Evolutionary conservation across 2,329 filamentous ascomycete species (phyloP), one percentile per base, ranked within the genome.

Genomic region (Ustilaginoidea virens): DNA sequence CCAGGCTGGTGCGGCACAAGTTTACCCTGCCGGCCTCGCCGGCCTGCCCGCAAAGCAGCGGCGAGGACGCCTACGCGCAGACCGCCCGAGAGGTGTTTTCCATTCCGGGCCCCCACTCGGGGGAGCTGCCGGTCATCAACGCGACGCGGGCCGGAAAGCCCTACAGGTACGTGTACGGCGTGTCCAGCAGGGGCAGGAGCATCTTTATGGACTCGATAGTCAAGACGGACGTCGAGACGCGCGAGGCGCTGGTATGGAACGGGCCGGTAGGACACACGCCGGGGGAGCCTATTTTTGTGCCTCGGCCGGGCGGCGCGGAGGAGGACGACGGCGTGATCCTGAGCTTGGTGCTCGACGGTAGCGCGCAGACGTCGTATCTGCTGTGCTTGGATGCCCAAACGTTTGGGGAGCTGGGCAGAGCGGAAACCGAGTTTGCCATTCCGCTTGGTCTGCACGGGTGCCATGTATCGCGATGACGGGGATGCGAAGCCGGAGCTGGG

Each of bases 81-180:
- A 34, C 32, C 0, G 52, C 44, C 2, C 39, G 54, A 20, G 47
- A 55, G n/a, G 38, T 60, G 0, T 38, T 66, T 6, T 46, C 57
- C 14, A 67, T 73, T 25, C 55, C 57, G 5, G 58, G 55, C 0
- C 68, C 69, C 1, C 63, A 70, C 36, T 48, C 56, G 1, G 66
- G 71, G 35, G 77, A 82, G 34, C 55, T 82, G 5, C 75, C 77
- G 0, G 70, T 63, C 5, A 74, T 80, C 42, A 78, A 81, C 47
- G 66, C 69, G 0, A 33, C 38, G 1, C 71, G 61, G 38, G 46
- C 58, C 0, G 67, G 63, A 4, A 59, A 50, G 20, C 56, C 52
- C 4, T 61, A 74, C 41, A 66, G 72, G 17, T 81, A 68, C 44
- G 60, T 71, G 9, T 82, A 79, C 44, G 60, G 63, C 26, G 43